Evolutionary conservation across 1,284 basidiomycete genomes (phyloP).

Genomic region (Apiotrichum montevideense): DNA sequence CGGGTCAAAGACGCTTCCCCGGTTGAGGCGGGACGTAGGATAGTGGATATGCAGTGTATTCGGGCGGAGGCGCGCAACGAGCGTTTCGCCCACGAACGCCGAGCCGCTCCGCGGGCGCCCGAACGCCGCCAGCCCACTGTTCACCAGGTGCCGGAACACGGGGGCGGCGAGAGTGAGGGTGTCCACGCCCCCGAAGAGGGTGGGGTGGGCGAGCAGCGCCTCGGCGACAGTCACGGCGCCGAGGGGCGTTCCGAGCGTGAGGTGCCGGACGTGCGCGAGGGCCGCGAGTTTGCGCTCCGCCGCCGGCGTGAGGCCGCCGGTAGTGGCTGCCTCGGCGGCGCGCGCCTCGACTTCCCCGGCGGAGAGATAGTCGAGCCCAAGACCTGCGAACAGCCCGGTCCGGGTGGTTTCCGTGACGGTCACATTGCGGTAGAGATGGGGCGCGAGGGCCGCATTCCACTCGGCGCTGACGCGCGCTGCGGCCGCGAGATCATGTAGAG

Average conservation of each 20-base stretch:
- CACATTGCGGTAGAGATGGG: conserved; percentile 7
- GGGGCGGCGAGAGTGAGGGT: conserved; percentile 9
- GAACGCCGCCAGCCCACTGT: conserved; percentile 12
- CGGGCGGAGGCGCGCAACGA: conserved; percentile 12
- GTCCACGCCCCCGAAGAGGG: conserved; percentile 1
- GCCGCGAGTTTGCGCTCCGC: conserved; percentile 1
- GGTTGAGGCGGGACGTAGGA: background rate
- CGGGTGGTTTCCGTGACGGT: conserved; percentile 6
- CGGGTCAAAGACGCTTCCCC: conserved; percentile 10
- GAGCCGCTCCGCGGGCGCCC: conserved; percentile 12
- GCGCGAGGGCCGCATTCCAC: conserved; percentile 10
- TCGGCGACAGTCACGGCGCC: conserved; percentile 10
- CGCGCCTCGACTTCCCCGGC: conserved; percentile 12
- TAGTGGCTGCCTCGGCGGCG: conserved; percentile 3
- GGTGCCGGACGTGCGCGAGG: conserved; percentile 4
- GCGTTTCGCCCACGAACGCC: conserved; percentile 16
- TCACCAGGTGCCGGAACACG: conserved; percentile 16
- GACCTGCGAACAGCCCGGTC: conserved; percentile 4
- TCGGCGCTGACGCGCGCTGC: conserved; percentile 1
- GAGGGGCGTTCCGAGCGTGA: conserved; percentile 1
- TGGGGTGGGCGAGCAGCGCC: conserved; percentile 8
- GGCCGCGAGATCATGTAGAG: conserved; percentile 1
- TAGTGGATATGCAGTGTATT: conserved; percentile 7
- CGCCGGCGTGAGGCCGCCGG: background rate
- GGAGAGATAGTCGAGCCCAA: conserved; percentile 13